Base-by-base conservation (phyloP, 2,329 filamentous ascomycete species). In the Cyphellophora europaea region DNA sequence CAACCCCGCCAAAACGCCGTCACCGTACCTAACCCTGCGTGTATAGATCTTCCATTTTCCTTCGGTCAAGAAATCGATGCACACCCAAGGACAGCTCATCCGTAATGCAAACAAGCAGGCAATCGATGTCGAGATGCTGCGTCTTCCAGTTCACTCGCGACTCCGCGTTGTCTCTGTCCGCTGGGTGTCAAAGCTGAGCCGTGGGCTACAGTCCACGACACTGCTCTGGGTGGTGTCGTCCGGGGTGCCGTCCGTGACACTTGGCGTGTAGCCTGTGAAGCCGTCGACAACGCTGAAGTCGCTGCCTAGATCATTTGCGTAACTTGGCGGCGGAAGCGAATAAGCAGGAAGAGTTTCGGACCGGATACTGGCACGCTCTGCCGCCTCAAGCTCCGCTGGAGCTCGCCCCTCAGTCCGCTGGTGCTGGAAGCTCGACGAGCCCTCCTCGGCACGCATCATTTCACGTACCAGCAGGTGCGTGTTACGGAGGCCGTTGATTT, bases 401-500 rank as follows among this genome's bases (percentile, higher is more conserved):
- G 38, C 29, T 14, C 32, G 33, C 31, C 11, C 54, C 31, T 40
- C 56, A 52, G 41, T 57, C 55, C 35, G 59, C 55, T 11, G 62
- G 62, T 17, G 56, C 50, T 18, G 70, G 58, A 6, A 72, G 52
- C 27, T 65, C 58, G 27, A 63, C 62, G 2, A 75, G n/a, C n/a
- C n/a, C n/a, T n/a, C n/a, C n/a, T n/a, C n/a, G n/a, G n/a, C n/a
- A n/a, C n/a, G n/a, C n/a, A n/a, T n/a, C n/a, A n/a, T n/a, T n/a
- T n/a, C n/a, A n/a, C n/a, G n/a, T n/a, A n/a, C n/a, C n/a, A n/a
- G n/a, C n/a, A n/a, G n/a, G n/a, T n/a, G n/a, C n/a, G n/a, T n/a
- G n/a, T n/a, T n/a, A n/a, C 68, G 57, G 13, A 77, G 54, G 31
- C 67, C 64, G 11, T 65, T 53, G 23, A 76, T 72, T 39, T 70